Evolutionary conservation across 495 filamentous ascomycete species (phyloP), one percentile per base, ranked within the genome.

Genomic region (Thozetella sp.): DNA sequence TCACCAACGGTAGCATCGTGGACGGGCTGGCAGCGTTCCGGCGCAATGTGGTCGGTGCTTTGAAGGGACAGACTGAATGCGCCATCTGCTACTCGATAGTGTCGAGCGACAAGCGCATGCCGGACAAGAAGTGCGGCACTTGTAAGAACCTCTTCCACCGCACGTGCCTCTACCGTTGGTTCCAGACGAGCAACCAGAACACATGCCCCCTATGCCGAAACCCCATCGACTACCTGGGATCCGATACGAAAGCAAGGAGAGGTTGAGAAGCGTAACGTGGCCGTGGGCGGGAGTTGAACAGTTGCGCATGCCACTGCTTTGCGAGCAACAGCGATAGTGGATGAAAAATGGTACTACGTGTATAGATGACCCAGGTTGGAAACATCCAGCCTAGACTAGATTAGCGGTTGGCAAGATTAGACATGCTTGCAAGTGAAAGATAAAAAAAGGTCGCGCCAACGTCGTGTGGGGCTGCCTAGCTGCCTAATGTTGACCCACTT

Each of bases 11-110:
- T 53, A 89, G 80, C 64, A 82, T 98, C 59, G 88, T 90, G 27
- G 93, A 97, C 59, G 95, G 93, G 0, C 79, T 99, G 22, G 76
- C 86, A 24, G 86, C 90, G 20, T 97, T 94, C 83, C 82, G 90
- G 25, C 83, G 85, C 54, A 97, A 97, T 71, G 86, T 98, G 1
- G 83, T 86, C 15, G 91, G 91, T 1, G 89, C 93, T 12, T 79
- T 99, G 61, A 94, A 96, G 75, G 94, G 92, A 2, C 93, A 98
- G 70, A 93, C 84, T 13, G 95, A 98, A 76, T 99, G 95, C 68
- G 91, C 95, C 2, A 98, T 98, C 69, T 99, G 95, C 78, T 98
- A 97, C 75, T 92, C 88, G 50, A 93, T 98, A 63, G 89, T 99
- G 55, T 89, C 90, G 25, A 86, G 83, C 17, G 93, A 96, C 69